phyloP scores from a whole-genome alignment of 2,329 filamentous ascomycete genomes.

The Sporothrix brasiliensis region DNA sequence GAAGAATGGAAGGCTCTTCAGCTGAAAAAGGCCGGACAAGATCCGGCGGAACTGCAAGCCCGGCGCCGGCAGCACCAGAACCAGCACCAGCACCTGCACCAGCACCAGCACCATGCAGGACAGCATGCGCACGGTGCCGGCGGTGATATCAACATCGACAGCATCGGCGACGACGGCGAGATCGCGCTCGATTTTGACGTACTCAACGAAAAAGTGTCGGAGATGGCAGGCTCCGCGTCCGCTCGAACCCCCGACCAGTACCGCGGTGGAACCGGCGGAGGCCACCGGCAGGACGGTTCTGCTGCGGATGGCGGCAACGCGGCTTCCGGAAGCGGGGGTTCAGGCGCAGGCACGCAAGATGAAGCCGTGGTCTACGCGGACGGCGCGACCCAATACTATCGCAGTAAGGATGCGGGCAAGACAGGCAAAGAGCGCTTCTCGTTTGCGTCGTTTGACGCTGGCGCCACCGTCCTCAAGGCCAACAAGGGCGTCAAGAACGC shows the following conservation, averaged over 20 bases:
- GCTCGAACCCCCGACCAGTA: constrained; percentile 37
- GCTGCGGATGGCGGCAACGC: constrained; percentile 27
- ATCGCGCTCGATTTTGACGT: constrained; percentile 65
- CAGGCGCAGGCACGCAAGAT: constrained; percentile 38
- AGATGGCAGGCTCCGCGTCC: constrained; percentile 45
- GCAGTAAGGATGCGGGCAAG: constrained; percentile 91
- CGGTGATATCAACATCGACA: constrained; percentile 66
- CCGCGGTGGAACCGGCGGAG: constrained; percentile 41
- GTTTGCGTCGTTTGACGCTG: constrained; percentile 95
- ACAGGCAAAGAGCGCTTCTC: constrained; percentile 98
- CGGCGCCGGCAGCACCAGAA: constrained; percentile 55
- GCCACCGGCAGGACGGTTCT: constrained; percentile 27
- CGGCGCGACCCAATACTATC: constrained; percentile 57
- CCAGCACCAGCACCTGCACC: constrained; percentile 19
- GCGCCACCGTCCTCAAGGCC: constrained; percentile 88
- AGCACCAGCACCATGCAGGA: constrained; percentile 18
- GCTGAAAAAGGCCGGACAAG: constrained; percentile 79
- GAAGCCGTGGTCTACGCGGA: constrained; percentile 53
- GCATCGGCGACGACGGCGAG: constrained; percentile 83
- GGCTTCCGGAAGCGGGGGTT: constrained; percentile 41
- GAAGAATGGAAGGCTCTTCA: constrained; percentile 98
- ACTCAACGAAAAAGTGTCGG: constrained; percentile 51
- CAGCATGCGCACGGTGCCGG: constrained; percentile 42
- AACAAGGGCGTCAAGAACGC: constrained; percentile 84
- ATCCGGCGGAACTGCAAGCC: constrained; percentile 66